Evolutionary conservation across 768 basidiomycete species (phyloP).

Genomic region (Naganishia vaughanmartiniae): DNA sequence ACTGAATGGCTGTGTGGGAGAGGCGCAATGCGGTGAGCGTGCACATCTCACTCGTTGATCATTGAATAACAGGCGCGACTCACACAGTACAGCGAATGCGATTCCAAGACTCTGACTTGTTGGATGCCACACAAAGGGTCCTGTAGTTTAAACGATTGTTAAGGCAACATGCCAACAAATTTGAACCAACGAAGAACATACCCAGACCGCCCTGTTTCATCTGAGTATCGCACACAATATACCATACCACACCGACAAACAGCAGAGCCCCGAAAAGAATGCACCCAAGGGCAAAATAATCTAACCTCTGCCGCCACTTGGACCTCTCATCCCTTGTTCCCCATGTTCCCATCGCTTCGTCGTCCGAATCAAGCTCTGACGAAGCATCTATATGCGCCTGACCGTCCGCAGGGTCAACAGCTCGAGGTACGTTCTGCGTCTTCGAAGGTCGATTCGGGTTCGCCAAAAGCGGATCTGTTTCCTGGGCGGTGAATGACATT

Average conservation of each 20-base stretch:
- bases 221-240: constrained; percentile 16
- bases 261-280: constrained; percentile 15
- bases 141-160: constrained; percentile 34
- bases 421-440: constrained; percentile 26
- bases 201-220: constrained; percentile 13
- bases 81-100: constrained; percentile 64
- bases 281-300: constrained; percentile 22
- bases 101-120: constrained; percentile 63
- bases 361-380: constrained; percentile 27
- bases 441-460: constrained; percentile 24
- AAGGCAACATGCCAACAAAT: background rate
- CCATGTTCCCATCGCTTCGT: constrained; percentile 29
- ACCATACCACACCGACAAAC: constrained; percentile 25
- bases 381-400: constrained; percentile 20
- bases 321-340: constrained; percentile 23
- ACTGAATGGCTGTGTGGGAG: constrained; percentile 62
- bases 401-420: constrained; percentile 13
- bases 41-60: background rate
- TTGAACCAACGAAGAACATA: background rate
- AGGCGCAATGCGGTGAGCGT: background rate
- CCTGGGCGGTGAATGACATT: constrained; percentile 32
- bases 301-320: constrained; percentile 14
- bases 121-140: constrained; percentile 70
- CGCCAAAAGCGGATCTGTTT: constrained; percentile 29
- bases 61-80: constrained; percentile 34